Conservation (phyloP, 2,329 filamentous ascomycete genomes). For the Sporothrix phasma region DNA sequence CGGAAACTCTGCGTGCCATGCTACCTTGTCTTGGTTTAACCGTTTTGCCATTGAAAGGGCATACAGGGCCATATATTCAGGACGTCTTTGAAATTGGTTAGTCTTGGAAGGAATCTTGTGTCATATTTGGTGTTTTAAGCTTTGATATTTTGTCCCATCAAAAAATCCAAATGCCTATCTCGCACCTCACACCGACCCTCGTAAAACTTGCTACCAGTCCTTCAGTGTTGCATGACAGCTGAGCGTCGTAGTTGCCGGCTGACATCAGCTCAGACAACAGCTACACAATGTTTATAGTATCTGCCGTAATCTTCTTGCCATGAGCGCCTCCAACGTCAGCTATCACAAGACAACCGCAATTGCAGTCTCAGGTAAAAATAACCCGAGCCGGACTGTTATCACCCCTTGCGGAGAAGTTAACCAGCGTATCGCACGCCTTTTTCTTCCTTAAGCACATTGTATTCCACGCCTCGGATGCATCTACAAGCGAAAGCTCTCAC, state of each 20-base stretch:
- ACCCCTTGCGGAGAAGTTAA: neutral
- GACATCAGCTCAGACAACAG: neutral
- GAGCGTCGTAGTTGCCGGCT: neutral
- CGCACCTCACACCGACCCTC: neutral
- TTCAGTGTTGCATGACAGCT: neutral
- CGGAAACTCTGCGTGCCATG: neutral
- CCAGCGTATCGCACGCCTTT: neutral
- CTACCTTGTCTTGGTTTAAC: too few relatives aligned
- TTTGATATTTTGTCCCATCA: neutral
- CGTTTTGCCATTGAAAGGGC: neutral
- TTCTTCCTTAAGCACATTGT: neutral
- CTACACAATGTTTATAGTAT: neutral
- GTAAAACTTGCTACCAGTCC: neutral
- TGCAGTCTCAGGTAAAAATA: neutral
- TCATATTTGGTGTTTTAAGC: neutral
- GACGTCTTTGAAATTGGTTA: too few relatives aligned
- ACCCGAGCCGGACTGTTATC: neutral
- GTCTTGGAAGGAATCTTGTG: neutral
- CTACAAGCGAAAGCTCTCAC: conserved; percentile 40
- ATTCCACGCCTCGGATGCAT: neutral
- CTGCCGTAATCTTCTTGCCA: neutral
- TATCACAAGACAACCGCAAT: neutral
- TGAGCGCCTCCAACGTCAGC: neutral
- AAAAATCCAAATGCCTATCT: neutral
- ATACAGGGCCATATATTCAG: too few relatives aligned